Conservation (phyloP, 345 rosid genomes). For the Excoecaria agallocha region DNA sequence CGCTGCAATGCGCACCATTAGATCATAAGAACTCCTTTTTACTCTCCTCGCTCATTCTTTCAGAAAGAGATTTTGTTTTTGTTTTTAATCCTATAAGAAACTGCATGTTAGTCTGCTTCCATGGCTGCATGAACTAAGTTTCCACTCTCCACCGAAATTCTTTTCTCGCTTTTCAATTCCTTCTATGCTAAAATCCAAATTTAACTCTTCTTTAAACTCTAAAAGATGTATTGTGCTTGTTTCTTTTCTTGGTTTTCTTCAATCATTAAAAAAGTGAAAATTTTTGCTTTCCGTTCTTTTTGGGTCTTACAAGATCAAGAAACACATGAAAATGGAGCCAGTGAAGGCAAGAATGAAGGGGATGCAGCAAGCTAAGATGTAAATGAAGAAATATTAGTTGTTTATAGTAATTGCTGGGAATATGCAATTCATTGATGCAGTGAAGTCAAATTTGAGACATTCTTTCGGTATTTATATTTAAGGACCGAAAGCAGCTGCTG, state of each 20-base stretch:
- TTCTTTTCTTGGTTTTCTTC: conserved; percentile 18
- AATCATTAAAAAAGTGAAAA: background rate
- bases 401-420: too few species aligned
- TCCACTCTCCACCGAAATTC: background rate
- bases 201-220: background rate
- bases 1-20: too few species aligned
- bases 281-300: background rate
- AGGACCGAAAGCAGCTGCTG: too few species aligned
- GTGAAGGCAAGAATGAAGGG: conserved; percentile 20
- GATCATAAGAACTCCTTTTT: too few species aligned
- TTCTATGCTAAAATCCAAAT: background rate
- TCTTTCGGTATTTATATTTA: too few species aligned
- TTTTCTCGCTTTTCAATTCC: background rate
- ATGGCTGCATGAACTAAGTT: background rate
- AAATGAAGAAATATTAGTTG: too few species aligned
- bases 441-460: too few species aligned
- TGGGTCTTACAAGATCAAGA: background rate
- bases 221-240: conserved; percentile 13
- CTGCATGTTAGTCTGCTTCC: conserved; percentile 3
- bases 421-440: too few species aligned
- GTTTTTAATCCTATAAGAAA: background rate
- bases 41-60: too few species aligned
- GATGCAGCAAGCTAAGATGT: background rate
- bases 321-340: conserved; percentile 8
- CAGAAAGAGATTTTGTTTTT: background rate